These are phyloP conservation scores for Candida krabiensis DNA, from an alignment of 805 yeast genomes.

Conservation along the genomic window DNA sequence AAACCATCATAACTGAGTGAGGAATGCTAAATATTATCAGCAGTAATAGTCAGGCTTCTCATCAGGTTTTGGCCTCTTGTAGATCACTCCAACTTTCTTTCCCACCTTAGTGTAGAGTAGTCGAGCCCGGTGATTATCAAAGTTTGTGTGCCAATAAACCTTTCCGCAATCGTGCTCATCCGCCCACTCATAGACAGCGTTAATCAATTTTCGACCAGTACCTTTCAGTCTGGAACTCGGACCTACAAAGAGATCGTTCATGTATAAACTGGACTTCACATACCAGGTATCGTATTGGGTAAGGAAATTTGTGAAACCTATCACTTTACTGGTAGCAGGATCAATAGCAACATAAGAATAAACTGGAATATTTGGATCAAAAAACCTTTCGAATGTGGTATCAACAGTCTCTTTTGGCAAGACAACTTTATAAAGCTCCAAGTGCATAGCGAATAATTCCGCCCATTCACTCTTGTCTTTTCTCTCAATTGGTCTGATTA, in stretches of 20 bases:
- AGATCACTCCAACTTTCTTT: slow-evolving; percentile 39
- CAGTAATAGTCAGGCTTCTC: slow-evolving; percentile 9
- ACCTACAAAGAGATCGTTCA: slow-evolving; percentile 53
- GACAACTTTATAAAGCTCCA: slow-evolving; percentile 42
- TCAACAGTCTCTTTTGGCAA: slow-evolving; percentile 40
- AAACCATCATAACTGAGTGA: too few species aligned
- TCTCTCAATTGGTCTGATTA: slow-evolving; percentile 42
- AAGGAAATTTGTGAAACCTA: slow-evolving; percentile 53
- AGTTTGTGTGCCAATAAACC: slow-evolving; percentile 56
- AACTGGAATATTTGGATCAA: slow-evolving; percentile 45
- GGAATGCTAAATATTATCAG: background rate
- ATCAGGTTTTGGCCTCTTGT: slow-evolving; percentile 30
- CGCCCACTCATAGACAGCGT: slow-evolving; percentile 47
- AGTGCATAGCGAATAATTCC: slow-evolving; percentile 45
- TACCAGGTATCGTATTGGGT: slow-evolving; percentile 54
- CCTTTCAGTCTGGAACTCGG: slow-evolving; percentile 41
- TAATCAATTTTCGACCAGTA: slow-evolving; percentile 49
- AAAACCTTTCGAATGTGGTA: slow-evolving; percentile 44
- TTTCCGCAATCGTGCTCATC: slow-evolving; percentile 41
- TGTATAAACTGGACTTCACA: slow-evolving; percentile 41
- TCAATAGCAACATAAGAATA: slow-evolving; percentile 49
- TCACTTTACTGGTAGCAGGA: slow-evolving; percentile 31
- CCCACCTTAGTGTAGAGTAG: slow-evolving; percentile 54
- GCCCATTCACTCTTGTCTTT: slow-evolving; percentile 46
- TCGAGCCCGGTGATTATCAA: slow-evolving; percentile 57